phyloP scores from a whole-genome alignment of 352 stramenopile species.

The Phytophthora fragariaefolia region DNA sequence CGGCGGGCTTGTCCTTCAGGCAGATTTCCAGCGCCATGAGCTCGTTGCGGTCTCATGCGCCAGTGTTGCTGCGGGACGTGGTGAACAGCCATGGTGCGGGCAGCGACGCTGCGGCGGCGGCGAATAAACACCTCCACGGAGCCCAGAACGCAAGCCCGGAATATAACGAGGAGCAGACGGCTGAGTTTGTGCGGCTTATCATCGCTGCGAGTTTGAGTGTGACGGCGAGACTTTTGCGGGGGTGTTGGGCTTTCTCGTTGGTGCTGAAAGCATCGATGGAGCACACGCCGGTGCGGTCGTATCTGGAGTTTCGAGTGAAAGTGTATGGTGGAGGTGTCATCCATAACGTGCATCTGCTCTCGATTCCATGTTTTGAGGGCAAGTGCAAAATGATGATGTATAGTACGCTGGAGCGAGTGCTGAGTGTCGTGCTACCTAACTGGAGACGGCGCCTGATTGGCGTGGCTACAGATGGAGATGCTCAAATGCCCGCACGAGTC shows the following conservation, averaged over 20 bases:
- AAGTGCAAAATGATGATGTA: constrained; percentile 44
- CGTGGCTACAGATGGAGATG: constrained; percentile 42
- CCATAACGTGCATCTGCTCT: constrained; percentile 50
- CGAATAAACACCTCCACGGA: constrained; percentile 8
- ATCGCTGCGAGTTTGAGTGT: constrained; percentile 47
- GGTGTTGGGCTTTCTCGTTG: constrained; percentile 60
- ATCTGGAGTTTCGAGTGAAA: constrained; percentile 55
- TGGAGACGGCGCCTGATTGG: constrained; percentile 50
- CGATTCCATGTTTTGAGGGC: constrained; percentile 46
- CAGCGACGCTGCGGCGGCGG: background rate
- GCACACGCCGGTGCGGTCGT: constrained; percentile 40
- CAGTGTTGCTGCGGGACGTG: constrained; percentile 29
- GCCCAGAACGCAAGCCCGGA: constrained; percentile 18
- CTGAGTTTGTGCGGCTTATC: constrained; percentile 54
- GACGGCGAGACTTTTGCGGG: constrained; percentile 40
- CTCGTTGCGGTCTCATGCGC: constrained; percentile 32
- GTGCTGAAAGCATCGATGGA: constrained; percentile 41
- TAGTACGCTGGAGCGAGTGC: constrained; percentile 36
- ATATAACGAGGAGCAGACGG: constrained; percentile 38
- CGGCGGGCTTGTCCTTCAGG: constrained; percentile 37
- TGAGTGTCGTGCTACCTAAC: constrained; percentile 45
- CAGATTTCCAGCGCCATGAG: constrained; percentile 40
- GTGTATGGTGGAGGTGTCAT: constrained; percentile 40
- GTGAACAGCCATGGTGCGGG: constrained; percentile 2
- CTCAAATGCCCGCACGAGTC: constrained; percentile 36